Conservation (phyloP, 495 filamentous ascomycete genomes). For the Hypoxylon intermedium region DNA sequence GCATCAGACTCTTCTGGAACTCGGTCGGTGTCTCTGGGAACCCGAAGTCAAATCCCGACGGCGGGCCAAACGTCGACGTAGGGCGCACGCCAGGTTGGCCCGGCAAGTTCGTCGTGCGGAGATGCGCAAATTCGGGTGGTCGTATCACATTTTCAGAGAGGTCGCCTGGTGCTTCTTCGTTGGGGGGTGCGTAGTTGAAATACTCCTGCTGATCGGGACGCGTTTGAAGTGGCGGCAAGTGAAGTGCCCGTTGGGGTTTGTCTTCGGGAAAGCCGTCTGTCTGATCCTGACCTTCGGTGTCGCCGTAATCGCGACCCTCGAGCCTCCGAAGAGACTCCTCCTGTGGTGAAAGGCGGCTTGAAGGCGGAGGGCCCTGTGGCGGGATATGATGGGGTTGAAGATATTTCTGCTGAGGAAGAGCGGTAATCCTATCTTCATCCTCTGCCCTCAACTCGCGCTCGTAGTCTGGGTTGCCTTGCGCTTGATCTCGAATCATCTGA, state of each 20-base stretch:
- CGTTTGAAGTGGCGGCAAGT: constrained; percentile 58
- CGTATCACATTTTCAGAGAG: constrained; percentile 35
- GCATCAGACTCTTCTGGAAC: constrained; percentile 82
- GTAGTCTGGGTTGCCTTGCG: constrained; percentile 75
- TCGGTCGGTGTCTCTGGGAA: constrained; percentile 78
- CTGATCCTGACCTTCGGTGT: constrained; percentile 26
- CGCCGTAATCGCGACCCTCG: constrained; percentile 48
- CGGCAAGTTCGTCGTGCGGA: constrained; percentile 54
- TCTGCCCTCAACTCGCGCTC: constrained; percentile 83
- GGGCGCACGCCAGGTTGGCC: constrained; percentile 42
- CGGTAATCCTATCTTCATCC: constrained; percentile 83
- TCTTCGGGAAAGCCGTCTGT: constrained; percentile 40
- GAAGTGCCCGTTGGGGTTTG: constrained; percentile 56
- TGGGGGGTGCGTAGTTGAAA: constrained; percentile 58
- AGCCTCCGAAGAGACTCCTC: constrained; percentile 54
- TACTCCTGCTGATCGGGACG: constrained; percentile 51
- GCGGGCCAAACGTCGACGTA: constrained; percentile 54
- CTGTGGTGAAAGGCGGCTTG: constrained; percentile 44
- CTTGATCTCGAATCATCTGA: constrained; percentile 79
- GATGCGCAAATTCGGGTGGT: constrained; percentile 59
- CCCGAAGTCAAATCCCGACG: constrained; percentile 72
- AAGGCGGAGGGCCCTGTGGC: constrained; percentile 52
- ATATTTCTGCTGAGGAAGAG: constrained; percentile 71
- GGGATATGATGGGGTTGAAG: constrained; percentile 59
- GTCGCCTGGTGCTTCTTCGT: constrained; percentile 8